Evolutionary conservation across 192 early-diverging fungal species (phyloP).

Genomic region (Chytriomyces hyalinus): DNA sequence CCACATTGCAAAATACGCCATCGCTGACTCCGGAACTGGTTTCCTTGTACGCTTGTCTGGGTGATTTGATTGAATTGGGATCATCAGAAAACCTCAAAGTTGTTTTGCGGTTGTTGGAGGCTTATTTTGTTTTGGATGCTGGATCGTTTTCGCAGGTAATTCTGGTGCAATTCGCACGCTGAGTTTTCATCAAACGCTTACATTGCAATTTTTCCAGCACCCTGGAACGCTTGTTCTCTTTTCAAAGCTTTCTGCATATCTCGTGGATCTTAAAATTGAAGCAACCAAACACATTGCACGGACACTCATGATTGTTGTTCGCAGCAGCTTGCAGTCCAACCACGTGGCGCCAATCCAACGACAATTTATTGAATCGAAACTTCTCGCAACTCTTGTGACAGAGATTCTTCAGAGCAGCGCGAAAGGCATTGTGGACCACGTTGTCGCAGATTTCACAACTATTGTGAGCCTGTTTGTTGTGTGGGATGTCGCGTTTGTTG

Average conservation of each 20-base stretch:
- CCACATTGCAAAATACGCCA: conserved; percentile 74
- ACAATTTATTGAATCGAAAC: conserved; percentile 57
- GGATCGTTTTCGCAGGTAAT: conserved; percentile 60
- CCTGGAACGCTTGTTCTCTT: conserved; percentile 49
- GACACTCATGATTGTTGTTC: conserved; percentile 63
- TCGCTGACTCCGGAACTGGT: conserved; percentile 58
- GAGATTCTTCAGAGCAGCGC: conserved; percentile 62
- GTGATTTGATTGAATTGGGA: conserved; percentile 72
- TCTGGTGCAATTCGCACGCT: conserved; percentile 1
- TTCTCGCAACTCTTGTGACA: conserved; percentile 62
- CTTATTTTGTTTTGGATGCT: conserved; percentile 75
- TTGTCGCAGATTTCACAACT: conserved; percentile 67
- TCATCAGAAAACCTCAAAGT: conserved; percentile 73
- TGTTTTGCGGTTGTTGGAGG: conserved; percentile 82
- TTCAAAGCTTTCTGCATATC: conserved; percentile 36
- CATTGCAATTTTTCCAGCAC: neutral
- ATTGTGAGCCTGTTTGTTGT: conserved; percentile 63
- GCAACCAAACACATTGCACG: conserved; percentile 66
- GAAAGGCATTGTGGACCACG: conserved; percentile 50
- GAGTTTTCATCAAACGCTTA: neutral
- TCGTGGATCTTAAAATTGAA: conserved; percentile 64
- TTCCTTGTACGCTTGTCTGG: conserved; percentile 63
- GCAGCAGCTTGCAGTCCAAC: conserved; percentile 49
- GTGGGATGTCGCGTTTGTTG: conserved; percentile 60
- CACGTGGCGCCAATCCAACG: conserved; percentile 49